phyloP scores from a whole-genome alignment of 2,329 filamentous ascomycete species.

The Claviceps spartinae region DNA sequence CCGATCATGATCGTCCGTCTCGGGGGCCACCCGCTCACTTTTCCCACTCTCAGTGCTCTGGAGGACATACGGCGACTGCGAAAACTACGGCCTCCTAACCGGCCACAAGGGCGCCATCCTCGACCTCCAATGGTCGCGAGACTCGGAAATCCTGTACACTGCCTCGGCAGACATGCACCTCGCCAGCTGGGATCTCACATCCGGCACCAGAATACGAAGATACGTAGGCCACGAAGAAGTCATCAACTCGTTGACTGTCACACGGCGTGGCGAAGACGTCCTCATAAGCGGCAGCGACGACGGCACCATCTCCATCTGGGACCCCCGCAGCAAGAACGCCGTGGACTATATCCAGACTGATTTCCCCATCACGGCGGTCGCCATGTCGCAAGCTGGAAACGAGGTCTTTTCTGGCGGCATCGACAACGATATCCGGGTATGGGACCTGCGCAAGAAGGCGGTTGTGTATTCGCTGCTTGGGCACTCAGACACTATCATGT shows the following conservation, averaged over 20 bases:
- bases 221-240: constrained; percentile 91
- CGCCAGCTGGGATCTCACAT: constrained; percentile 89
- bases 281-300: constrained; percentile 88
- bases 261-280: constrained; percentile 78
- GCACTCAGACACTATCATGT: constrained; percentile 85
- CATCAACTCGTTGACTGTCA: constrained; percentile 85
- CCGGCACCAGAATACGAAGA: constrained; percentile 78
- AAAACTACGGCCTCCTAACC: constrained; percentile 80
- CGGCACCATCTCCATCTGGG: constrained; percentile 89
- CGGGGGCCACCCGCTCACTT: background rate
- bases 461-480: constrained; percentile 79
- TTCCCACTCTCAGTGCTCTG: constrained; percentile 55
- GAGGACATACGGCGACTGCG: constrained; percentile 83
- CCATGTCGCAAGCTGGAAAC: constrained; percentile 85
- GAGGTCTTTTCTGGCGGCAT: constrained; percentile 92
- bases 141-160: constrained; percentile 80
- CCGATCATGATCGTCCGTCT: too few species aligned
- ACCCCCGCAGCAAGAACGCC: constrained; percentile 79
- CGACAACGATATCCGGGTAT: constrained; percentile 94
- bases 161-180: constrained; percentile 88
- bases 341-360: constrained; percentile 80
- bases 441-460: constrained; percentile 87
- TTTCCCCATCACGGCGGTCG: constrained; percentile 83
- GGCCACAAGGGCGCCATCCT: constrained; percentile 86
- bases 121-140: constrained; percentile 92